Percentiles rank a stretch among this genome's conserved stretches.
Conservation (phyloP, 2,329 filamentous ascomycete species). For the Aspergillus pseudoviridinutans region DNA sequence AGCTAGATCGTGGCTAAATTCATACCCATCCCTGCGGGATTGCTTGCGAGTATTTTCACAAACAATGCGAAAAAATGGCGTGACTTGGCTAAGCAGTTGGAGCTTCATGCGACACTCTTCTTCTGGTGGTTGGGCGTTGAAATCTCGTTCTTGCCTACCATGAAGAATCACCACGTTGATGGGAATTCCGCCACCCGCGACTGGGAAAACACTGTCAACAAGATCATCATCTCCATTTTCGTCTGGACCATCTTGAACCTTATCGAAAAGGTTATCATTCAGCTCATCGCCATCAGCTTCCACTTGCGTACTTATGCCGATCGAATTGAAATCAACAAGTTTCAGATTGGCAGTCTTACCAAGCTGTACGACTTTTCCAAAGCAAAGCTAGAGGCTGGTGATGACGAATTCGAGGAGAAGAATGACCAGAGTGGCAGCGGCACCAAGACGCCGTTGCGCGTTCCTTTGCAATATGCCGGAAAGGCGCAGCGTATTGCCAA, state of each 20-base stretch:
- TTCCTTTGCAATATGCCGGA: conserved; percentile 67
- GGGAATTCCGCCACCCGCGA: conserved; percentile 49
- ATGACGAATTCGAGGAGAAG: conserved; percentile 68
- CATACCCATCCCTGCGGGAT: conserved; percentile 58
- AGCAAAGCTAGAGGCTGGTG: conserved; percentile 62
- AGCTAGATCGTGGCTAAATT: conserved; percentile 58
- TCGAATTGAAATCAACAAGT: conserved; percentile 87
- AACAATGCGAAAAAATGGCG: conserved; percentile 91
- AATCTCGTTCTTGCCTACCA: conserved; percentile 78
- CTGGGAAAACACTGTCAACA: conserved; percentile 79
- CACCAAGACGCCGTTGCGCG: conserved; percentile 67
- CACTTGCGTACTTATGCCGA: conserved; percentile 87
- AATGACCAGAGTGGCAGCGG: conserved; percentile 51
- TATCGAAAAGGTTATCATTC: conserved; percentile 87
- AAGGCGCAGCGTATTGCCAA: conserved; percentile 69
- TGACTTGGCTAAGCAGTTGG: conserved; percentile 79
- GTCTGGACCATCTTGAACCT: conserved; percentile 77
- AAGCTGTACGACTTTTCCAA: conserved; percentile 65
- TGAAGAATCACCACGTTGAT: conserved; percentile 61
- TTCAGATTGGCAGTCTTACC: conserved; percentile 68
- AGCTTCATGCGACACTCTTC: conserved; percentile 80
- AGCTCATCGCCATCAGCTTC: conserved; percentile 91
- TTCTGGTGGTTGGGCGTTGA: conserved; percentile 88
- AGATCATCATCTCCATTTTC: conserved; percentile 81
- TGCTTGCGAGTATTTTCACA: conserved; percentile 70